Percentiles rank a stretch among this genome's conserved stretches.
Evolutionary conservation across 768 basidiomycete species (phyloP).

Genomic region (Amanita fuliginea): DNA sequence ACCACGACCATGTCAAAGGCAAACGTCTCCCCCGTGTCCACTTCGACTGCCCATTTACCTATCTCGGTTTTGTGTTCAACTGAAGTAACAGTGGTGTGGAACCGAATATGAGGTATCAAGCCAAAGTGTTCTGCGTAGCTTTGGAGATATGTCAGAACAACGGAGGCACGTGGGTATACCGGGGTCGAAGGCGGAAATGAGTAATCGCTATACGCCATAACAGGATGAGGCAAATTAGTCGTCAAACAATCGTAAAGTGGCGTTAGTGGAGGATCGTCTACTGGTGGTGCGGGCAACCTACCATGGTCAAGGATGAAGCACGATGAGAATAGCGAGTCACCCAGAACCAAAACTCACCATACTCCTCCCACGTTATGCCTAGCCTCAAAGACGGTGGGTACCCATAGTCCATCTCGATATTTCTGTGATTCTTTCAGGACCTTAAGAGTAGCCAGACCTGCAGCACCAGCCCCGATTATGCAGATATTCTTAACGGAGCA

Average conservation of each 20-base stretch:
- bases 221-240: constrained; percentile 72
- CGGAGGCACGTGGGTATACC: constrained; percentile 51
- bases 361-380: constrained; percentile 61
- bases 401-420: constrained; percentile 51
- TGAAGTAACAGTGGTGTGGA: constrained; percentile 45
- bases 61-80: constrained; percentile 25
- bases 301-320: neutral
- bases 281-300: constrained; percentile 44
- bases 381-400: constrained; percentile 50
- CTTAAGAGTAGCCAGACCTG: constrained; percentile 63
- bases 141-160: constrained; percentile 60
- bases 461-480: constrained; percentile 69
- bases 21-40: constrained; percentile 20
- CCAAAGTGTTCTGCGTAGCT: constrained; percentile 53
- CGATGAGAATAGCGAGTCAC: neutral
- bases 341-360: constrained; percentile 38
- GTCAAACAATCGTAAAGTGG: constrained; percentile 73
- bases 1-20: constrained; percentile 59
- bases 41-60: constrained; percentile 37
- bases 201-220: constrained; percentile 60
- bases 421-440: constrained; percentile 48
- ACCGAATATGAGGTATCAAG: constrained; percentile 48
- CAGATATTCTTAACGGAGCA: constrained; percentile 31
- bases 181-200: constrained; percentile 63
- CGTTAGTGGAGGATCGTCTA: constrained; percentile 46